These are phyloP conservation scores for Polytrichum commune DNA, from an alignment of 225 moss, liverwort and hornwort species.

Conservation along the genomic window DNA sequence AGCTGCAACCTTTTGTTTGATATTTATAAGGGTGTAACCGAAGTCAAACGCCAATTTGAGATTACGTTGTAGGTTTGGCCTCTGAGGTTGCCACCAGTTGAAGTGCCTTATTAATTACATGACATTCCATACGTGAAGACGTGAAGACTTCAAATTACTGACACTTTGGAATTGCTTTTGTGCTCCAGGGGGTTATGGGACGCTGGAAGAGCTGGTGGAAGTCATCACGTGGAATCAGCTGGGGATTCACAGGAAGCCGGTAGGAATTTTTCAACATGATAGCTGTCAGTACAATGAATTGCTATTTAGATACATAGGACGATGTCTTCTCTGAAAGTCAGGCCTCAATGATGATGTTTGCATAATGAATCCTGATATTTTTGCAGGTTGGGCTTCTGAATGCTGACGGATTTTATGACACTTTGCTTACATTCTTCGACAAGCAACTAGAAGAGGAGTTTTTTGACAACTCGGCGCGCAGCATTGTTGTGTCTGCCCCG, in stretches of 20 bases:
- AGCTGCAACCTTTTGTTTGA: too few relatives aligned
- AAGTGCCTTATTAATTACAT: not conserved
- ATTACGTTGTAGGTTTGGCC: not conserved
- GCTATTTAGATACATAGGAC: too few relatives aligned
- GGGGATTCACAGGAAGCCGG: constrained; percentile 93
- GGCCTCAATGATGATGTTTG: too few relatives aligned
- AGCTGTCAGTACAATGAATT: too few relatives aligned
- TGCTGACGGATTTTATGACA: constrained; percentile 91
- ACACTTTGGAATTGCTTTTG: too few relatives aligned
- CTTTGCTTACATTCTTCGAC: constrained; percentile 71
- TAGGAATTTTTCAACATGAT: constrained; percentile 4
- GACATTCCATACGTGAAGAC: not conserved
- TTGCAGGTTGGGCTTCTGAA: constrained; percentile 81
- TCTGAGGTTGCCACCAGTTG: not conserved
- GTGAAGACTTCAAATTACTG: not conserved
- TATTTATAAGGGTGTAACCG: too few relatives aligned
- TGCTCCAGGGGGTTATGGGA: constrained; percentile 81
- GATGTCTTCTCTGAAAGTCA: too few relatives aligned
- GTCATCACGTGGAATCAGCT: constrained; percentile 95
- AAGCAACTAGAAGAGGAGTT: constrained; percentile 87
- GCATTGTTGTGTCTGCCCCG: constrained; percentile 76
- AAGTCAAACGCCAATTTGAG: not conserved
- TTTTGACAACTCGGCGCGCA: constrained; percentile 54
- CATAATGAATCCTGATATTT: too few relatives aligned
- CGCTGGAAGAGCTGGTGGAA: constrained; percentile 87